phyloP scores from a whole-genome alignment of 2,329 filamentous ascomycete genomes.

The Aureobasidium leucospermi region DNA sequence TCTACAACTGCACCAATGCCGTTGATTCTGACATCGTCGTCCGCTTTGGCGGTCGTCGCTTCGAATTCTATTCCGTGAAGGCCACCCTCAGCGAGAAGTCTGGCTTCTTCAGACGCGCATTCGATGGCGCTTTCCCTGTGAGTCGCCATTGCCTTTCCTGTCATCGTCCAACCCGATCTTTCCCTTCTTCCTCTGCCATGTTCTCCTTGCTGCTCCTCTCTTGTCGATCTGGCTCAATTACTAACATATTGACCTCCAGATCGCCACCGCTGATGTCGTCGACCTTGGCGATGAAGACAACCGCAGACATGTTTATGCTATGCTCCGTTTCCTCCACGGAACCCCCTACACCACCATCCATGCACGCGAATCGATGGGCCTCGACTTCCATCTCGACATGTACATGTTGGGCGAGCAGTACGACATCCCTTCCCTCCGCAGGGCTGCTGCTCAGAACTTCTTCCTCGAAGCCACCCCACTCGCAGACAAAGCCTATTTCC shows the following conservation, averaged over 20 bases:
- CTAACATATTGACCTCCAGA: neutral
- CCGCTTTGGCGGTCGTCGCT: neutral
- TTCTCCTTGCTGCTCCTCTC: neutral
- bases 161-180: neutral
- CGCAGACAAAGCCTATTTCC: neutral
- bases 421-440: neutral
- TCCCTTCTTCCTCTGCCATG: no score
- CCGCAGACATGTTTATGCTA: neutral
- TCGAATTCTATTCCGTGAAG: neutral
- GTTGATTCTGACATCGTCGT: neutral
- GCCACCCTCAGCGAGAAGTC: neutral
- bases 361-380: neutral
- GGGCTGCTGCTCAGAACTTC: neutral
- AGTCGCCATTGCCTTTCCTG: neutral
- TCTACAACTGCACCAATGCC: neutral
- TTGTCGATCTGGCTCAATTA: neutral
- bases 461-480: neutral
- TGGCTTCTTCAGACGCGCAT: neutral
- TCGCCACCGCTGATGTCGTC: neutral
- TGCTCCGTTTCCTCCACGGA: slow-evolving; percentile 1
- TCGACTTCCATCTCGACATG: slow-evolving; percentile 5
- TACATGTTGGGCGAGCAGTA: slow-evolving; percentile 5
- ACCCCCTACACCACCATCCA: neutral
- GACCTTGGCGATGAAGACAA: neutral
- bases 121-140: neutral